Evolutionary conservation across 2,329 filamentous ascomycete species (phyloP).

Genomic region (Blastomyces silverae): DNA sequence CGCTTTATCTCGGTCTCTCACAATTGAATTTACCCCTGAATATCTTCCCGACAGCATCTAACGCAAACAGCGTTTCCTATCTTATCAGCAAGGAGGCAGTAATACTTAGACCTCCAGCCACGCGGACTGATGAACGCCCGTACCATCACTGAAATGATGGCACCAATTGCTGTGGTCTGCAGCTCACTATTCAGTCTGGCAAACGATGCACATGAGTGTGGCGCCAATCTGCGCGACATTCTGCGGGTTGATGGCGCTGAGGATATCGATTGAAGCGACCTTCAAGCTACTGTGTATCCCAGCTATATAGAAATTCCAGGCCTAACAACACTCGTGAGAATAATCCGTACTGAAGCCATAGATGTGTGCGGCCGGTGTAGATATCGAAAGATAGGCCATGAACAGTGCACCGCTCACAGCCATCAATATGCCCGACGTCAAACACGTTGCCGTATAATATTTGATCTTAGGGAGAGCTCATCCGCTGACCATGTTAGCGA

Average conservation of each 20-base stretch:
- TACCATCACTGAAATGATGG: slow-evolving; percentile 24
- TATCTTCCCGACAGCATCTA: not conserved
- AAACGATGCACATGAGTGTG: slow-evolving; percentile 19
- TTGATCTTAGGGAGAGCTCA: slow-evolving; percentile 23
- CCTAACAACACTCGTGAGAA: slow-evolving; percentile 32
- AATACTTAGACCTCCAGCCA: slow-evolving; percentile 23
- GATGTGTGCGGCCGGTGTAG: slow-evolving; percentile 19
- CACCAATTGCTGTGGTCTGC: slow-evolving; percentile 27
- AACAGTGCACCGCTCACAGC: slow-evolving; percentile 23
- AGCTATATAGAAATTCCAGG: slow-evolving; percentile 37
- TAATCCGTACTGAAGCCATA: slow-evolving; percentile 30
- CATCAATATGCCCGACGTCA: slow-evolving; percentile 23
- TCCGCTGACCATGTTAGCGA: slow-evolving; percentile 17
- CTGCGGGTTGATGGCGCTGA: slow-evolving; percentile 37
- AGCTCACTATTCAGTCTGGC: slow-evolving; percentile 24
- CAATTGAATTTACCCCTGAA: not conserved
- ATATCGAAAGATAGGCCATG: slow-evolving; percentile 19
- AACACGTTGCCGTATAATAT: slow-evolving; percentile 22
- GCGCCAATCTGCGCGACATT: slow-evolving; percentile 28
- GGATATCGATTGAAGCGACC: slow-evolving; percentile 29
- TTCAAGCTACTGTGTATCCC: slow-evolving; percentile 34
- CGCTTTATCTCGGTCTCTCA: not conserved
- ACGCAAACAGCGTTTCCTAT: not conserved
- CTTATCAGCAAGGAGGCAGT: slow-evolving; percentile 14
- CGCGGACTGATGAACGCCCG: slow-evolving; percentile 30